Conservation (phyloP, 1,139 yeast genomes). For the Kodamaea sp. region DNA sequence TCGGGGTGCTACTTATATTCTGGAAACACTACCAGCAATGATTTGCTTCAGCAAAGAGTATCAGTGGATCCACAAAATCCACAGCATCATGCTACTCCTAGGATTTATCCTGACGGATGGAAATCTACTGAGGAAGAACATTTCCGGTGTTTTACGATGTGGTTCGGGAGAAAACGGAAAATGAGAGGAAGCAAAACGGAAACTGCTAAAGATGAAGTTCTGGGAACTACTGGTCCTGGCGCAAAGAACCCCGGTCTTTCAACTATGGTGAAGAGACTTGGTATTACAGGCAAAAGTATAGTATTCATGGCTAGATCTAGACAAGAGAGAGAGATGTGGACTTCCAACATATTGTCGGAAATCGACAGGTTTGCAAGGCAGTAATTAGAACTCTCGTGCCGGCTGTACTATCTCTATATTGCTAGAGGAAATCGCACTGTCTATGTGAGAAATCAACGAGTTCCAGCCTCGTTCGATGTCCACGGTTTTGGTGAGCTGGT, state of each 20-base stretch:
- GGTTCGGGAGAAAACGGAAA: conserved; percentile 72
- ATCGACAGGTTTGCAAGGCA: conserved; percentile 51
- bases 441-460: conserved; percentile 19
- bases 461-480: conserved; percentile 14
- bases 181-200: conserved; percentile 21
- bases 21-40: conserved; percentile 61
- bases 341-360: conserved; percentile 60
- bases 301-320: conserved; percentile 81
- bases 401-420: too few species aligned
- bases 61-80: conserved; percentile 51
- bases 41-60: conserved; percentile 51
- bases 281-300: conserved; percentile 66
- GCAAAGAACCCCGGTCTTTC: conserved; percentile 44
- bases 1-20: conserved; percentile 73
- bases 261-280: conserved; percentile 53
- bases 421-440: conserved; percentile 15
- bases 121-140: conserved; percentile 74
- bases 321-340: conserved; percentile 86
- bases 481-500: background rate
- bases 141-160: conserved; percentile 73
- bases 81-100: conserved; percentile 61
- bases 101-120: conserved; percentile 84
- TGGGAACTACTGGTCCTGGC: background rate
- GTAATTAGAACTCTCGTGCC: conserved; percentile 1
- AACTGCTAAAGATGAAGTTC: conserved; percentile 1